Conservation (phyloP, 179 eudicot species). For the Beta corolliflora region DNA sequence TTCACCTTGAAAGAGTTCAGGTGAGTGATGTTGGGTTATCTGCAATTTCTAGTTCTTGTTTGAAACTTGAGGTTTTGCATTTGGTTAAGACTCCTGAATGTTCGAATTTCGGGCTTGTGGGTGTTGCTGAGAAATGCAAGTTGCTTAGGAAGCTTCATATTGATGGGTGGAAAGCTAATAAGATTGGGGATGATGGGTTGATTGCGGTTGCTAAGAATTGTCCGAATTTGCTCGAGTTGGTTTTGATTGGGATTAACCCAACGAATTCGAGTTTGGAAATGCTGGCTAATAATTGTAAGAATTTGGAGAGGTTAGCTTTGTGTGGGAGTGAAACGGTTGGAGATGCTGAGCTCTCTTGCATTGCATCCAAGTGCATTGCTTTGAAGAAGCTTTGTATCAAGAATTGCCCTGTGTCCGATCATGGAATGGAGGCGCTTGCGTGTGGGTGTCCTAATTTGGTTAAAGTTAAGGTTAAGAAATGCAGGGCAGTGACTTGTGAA, state of each 20-base stretch:
- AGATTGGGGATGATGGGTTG: conserved; percentile 77
- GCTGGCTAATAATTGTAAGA: conserved; percentile 56
- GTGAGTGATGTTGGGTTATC: conserved; percentile 64
- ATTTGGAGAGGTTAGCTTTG: conserved; percentile 69
- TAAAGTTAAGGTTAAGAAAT: conserved; percentile 79
- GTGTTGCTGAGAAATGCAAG: conserved; percentile 63
- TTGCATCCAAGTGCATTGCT: conserved; percentile 60
- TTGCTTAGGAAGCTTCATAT: conserved; percentile 69
- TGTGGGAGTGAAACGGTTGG: conserved; percentile 82
- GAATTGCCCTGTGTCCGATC: conserved; percentile 70
- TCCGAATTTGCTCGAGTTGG: conserved; percentile 63
- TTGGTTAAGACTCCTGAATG: conserved; percentile 76
- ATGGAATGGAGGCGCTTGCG: conserved; percentile 67
- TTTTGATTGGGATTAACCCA: conserved; percentile 68
- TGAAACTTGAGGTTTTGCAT: conserved; percentile 61
- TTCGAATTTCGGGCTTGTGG: conserved; percentile 53
- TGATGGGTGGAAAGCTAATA: conserved; percentile 84
- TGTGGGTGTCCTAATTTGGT: conserved; percentile 79
- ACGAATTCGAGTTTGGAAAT: conserved; percentile 53
- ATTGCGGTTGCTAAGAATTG: conserved; percentile 58
- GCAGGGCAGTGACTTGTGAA: conserved; percentile 62
- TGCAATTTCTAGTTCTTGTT: conserved; percentile 42
- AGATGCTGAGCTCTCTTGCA: conserved; percentile 64
- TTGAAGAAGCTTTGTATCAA: conserved; percentile 80
- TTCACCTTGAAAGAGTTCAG: conserved; percentile 77